Percentiles rank a stretch among this genome's conserved stretches.
Evolutionary conservation across 2,329 filamentous ascomycete genomes (phyloP).

Genomic region (Sporothrix inflata): DNA sequence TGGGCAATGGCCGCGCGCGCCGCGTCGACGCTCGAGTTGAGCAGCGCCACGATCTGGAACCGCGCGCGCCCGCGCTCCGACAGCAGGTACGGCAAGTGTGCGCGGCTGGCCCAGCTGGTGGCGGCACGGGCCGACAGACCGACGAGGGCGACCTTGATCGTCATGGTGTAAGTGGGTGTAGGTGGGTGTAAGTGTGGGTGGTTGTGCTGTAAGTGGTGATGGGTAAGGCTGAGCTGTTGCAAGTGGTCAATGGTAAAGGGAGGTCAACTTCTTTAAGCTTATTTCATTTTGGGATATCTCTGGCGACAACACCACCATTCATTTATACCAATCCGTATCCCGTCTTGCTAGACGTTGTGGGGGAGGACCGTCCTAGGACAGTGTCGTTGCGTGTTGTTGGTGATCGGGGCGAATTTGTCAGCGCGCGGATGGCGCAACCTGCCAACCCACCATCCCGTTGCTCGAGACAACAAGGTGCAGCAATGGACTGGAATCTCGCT

Average conservation of each 20-base stretch:
- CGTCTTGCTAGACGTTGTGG: too few relatives aligned
- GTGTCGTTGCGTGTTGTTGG: neutral
- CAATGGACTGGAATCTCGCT: neutral
- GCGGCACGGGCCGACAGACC: slow-evolving; percentile 30
- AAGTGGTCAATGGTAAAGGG: neutral
- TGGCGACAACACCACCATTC: neutral
- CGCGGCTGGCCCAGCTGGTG: slow-evolving; percentile 37
- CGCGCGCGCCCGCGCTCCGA: slow-evolving; percentile 48
- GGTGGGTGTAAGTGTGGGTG: neutral
- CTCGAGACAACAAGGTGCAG: neutral
- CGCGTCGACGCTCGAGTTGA: slow-evolving; percentile 53
- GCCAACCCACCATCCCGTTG: neutral
- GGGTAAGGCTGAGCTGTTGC: neutral
- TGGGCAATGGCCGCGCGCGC: slow-evolving; percentile 49
- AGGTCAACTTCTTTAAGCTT: neutral
- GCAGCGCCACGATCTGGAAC: slow-evolving; percentile 56
- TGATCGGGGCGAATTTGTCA: neutral
- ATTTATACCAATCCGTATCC: neutral
- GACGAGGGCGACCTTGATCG: slow-evolving; percentile 30
- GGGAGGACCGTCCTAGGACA: too few relatives aligned
- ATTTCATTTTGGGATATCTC: too few relatives aligned
- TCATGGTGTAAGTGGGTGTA: neutral
- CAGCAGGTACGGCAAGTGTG: slow-evolving; percentile 63
- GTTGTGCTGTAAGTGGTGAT: neutral
- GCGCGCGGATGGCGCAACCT: neutral